Percentiles rank a stretch among this genome's conserved stretches.
Evolutionary conservation across 2,329 filamentous ascomycete species (phyloP).

Genomic region (Claviceps sorghi): DNA sequence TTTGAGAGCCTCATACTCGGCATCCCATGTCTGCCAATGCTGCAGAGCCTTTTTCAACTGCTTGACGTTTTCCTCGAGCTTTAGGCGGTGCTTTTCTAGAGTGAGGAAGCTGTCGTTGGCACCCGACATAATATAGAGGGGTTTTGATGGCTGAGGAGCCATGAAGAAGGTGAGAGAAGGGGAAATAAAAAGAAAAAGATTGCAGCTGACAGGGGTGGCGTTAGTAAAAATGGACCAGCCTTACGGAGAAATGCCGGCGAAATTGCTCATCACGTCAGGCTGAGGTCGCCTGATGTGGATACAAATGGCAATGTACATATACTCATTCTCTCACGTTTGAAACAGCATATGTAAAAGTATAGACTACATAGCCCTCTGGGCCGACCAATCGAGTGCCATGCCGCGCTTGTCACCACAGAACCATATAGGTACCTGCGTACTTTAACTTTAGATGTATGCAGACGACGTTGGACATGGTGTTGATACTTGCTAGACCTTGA

Average conservation of each 20-base stretch:
- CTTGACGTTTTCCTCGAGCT: conserved; percentile 59
- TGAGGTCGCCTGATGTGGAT: too few species aligned
- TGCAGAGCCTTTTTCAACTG: conserved; percentile 60
- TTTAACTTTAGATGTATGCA: too few species aligned
- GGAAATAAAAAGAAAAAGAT: neutral
- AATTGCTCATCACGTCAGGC: neutral
- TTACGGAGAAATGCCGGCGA: conserved; percentile 15
- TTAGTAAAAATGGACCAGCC: neutral
- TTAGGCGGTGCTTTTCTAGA: conserved; percentile 59
- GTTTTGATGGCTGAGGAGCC: neutral
- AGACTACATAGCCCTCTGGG: too few species aligned
- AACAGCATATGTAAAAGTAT: too few species aligned
- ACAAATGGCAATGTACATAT: too few species aligned
- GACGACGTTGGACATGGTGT: too few species aligned
- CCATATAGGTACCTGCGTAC: too few species aligned
- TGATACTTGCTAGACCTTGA: neutral
- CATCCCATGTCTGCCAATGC: conserved; percentile 83
- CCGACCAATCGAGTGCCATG: too few species aligned
- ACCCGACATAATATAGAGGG: conserved; percentile 20
- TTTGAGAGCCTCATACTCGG: conserved; percentile 79
- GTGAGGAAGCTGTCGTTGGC: conserved; percentile 42
- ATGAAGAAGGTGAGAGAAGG: neutral
- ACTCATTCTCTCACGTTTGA: too few species aligned
- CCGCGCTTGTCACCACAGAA: neutral
- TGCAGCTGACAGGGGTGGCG: neutral